Conservation (phyloP, 805 yeast species). For the Starmerella floricola region DNA sequence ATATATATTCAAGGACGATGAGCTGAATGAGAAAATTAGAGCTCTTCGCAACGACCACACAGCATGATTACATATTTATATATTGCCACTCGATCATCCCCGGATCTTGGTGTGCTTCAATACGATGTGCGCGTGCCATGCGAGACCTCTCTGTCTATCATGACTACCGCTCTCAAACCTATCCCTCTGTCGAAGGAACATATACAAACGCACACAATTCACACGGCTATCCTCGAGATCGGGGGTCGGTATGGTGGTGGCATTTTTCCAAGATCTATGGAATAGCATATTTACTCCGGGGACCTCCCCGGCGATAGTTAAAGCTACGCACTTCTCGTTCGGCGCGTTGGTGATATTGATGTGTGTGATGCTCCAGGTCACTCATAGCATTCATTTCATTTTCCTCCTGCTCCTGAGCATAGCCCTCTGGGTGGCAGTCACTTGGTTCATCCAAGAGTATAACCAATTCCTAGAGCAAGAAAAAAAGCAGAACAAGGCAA, state of each 20-base stretch:
- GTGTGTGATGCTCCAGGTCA: constrained; percentile 43
- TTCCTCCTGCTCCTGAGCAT: constrained; percentile 44
- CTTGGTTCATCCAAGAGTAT: constrained; percentile 73
- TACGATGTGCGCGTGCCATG: too few species aligned
- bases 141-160: too few species aligned
- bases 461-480: constrained; percentile 1
- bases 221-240: neutral
- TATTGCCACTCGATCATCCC: too few species aligned
- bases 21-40: too few species aligned
- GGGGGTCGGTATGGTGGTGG: constrained; percentile 1
- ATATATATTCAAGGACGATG: constrained; percentile 11
- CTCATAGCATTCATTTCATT: constrained; percentile 54
- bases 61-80: too few species aligned
- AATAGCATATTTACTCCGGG: constrained; percentile 88
- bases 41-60: too few species aligned
- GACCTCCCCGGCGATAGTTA: constrained; percentile 73
- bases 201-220: too few species aligned
- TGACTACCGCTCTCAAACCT: too few species aligned
- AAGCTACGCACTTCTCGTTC: constrained; percentile 81
- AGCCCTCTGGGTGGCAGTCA: constrained; percentile 62
- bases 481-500: neutral
- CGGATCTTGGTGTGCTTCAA: too few species aligned
- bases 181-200: too few species aligned
- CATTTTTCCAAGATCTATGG: constrained; percentile 59
- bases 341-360: constrained; percentile 48